Evolutionary conservation across 352 stramenopile species (phyloP).

Genomic region (Globisporangium sylvaticum): DNA sequence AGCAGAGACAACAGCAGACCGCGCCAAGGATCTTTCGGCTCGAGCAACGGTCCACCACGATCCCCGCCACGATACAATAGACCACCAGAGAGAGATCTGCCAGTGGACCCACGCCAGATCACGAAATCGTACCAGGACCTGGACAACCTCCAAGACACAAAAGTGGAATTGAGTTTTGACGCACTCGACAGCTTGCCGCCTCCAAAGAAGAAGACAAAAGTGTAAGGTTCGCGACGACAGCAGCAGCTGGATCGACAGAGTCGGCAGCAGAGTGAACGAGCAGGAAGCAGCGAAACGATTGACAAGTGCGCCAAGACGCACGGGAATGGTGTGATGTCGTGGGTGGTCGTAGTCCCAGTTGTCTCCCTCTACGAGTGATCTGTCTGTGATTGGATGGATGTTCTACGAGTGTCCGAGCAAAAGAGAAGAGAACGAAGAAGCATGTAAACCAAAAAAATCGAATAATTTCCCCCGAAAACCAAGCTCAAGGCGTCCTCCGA

Average conservation of each 20-base stretch:
- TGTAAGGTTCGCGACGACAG: conserved; percentile 25
- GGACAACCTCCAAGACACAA: conserved; percentile 78
- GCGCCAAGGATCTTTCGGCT: conserved; percentile 44
- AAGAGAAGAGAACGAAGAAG: not conserved
- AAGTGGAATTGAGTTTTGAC: conserved; percentile 84
- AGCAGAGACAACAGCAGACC: conserved; percentile 43
- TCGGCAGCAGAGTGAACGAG: not conserved
- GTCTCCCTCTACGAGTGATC: too few species aligned
- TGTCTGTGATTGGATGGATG: not conserved
- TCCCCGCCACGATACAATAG: conserved; percentile 30
- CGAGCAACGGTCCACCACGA: conserved; percentile 20
- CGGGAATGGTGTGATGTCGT: not conserved
- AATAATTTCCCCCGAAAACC: not conserved
- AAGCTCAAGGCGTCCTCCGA: too few species aligned
- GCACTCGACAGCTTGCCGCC: conserved; percentile 72
- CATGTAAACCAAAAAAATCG: not conserved
- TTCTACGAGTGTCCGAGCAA: not conserved
- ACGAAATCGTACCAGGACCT: conserved; percentile 84
- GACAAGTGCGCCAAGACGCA: not conserved
- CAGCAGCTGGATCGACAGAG: not conserved
- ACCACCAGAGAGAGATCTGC: conserved; percentile 61
- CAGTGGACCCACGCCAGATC: conserved; percentile 73
- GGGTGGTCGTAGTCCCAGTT: too few species aligned
- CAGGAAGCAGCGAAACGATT: not conserved
- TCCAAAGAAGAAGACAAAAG: conserved; percentile 85